Conservation (phyloP, 768 basidiomycete genomes). For the Trametes gibbosa region DNA sequence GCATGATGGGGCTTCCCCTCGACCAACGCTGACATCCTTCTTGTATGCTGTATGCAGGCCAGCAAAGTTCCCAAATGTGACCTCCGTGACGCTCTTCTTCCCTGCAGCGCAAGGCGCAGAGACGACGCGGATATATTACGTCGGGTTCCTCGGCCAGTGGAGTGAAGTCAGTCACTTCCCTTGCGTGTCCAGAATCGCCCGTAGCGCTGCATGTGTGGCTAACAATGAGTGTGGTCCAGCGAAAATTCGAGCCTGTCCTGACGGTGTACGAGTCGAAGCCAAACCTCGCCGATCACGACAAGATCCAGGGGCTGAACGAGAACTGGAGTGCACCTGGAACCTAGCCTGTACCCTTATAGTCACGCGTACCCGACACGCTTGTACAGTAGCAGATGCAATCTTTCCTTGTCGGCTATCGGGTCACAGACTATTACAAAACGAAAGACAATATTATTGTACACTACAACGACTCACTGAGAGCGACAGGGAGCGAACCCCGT, state of each 20-base stretch:
- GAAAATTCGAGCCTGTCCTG: conserved; percentile 73
- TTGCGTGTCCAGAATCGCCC: background rate
- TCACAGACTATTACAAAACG: background rate
- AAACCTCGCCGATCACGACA: conserved; percentile 84
- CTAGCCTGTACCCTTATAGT: too few relatives aligned
- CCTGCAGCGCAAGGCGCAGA: conserved; percentile 80
- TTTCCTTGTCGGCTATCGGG: too few relatives aligned
- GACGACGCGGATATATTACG: conserved; percentile 71
- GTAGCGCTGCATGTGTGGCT: background rate
- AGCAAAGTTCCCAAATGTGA: conserved; percentile 81
- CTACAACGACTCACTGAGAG: too few relatives aligned
- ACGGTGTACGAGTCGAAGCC: conserved; percentile 88
- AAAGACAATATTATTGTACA: background rate
- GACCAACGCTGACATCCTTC: too few relatives aligned
- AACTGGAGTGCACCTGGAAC: conserved; percentile 33
- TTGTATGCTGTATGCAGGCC: conserved; percentile 44
- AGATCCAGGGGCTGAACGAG: conserved; percentile 78
- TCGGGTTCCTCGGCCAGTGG: conserved; percentile 85
- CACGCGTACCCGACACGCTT: too few relatives aligned
- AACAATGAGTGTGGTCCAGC: conserved; percentile 38
- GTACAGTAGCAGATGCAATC: too few relatives aligned
- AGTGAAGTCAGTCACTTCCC: conserved; percentile 52
- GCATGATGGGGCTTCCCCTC: too few relatives aligned
- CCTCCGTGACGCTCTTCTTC: conserved; percentile 79
- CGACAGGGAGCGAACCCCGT: background rate